Percentiles rank a stretch among this genome's conserved stretches.
phyloP scores from a whole-genome alignment of 2,329 filamentous ascomycete species.

The Seiridium unicorne region DNA sequence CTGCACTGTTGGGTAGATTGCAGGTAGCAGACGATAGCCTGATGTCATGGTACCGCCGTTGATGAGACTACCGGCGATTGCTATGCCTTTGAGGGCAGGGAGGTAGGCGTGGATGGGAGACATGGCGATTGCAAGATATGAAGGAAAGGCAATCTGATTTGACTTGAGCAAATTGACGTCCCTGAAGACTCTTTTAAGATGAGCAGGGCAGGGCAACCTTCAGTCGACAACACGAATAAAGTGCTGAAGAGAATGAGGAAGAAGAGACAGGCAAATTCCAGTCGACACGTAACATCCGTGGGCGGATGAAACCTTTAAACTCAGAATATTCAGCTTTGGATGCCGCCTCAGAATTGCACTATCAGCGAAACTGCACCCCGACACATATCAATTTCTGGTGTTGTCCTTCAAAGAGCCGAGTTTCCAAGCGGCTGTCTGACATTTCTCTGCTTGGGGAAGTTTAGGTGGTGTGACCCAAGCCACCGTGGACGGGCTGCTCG shows the following conservation, averaged over 20 bases:
- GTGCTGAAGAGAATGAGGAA: not conserved
- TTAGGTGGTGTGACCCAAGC: too few relatives aligned
- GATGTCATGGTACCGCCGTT: slow-evolving; percentile 10
- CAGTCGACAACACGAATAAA: not conserved
- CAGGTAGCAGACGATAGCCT: slow-evolving; percentile 7
- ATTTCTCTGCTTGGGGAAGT: too few relatives aligned
- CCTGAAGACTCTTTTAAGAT: not conserved
- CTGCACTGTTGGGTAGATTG: slow-evolving; percentile 5
- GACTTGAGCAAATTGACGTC: not conserved
- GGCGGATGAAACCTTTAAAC: not conserved
- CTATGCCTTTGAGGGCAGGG: slow-evolving; percentile 8
- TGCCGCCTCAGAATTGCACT: not conserved
- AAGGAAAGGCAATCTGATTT: not conserved
- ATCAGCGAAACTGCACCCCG: too few relatives aligned
- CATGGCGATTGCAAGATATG: not conserved
- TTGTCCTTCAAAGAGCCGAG: too few relatives aligned
- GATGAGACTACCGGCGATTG: slow-evolving; percentile 9
- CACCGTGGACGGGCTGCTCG: not conserved
- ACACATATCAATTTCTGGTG: too few relatives aligned
- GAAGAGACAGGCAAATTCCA: not conserved
- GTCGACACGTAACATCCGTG: not conserved
- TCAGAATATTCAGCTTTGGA: not conserved
- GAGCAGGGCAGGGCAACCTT: not conserved
- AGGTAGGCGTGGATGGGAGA: not conserved
- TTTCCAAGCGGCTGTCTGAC: too few relatives aligned